Base-by-base conservation (phyloP, 2,329 filamentous ascomycete genomes). In the Ustulina deusta region DNA sequence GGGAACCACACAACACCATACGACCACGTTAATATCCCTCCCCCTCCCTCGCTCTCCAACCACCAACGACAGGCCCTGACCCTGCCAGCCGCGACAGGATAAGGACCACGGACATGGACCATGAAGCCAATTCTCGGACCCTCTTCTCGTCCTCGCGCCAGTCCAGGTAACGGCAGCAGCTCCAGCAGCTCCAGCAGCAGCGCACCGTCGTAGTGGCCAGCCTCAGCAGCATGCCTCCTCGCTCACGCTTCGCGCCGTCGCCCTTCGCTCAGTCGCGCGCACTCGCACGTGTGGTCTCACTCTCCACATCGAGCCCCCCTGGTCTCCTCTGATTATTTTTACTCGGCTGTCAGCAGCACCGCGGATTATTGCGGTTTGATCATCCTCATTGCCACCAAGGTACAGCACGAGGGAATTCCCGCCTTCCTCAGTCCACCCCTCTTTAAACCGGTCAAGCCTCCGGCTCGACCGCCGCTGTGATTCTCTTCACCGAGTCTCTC, bases 401-500 rank as follows among this genome's bases (percentile, higher is more conserved):
- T 69, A 69, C 73, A 74, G 46, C 64, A 40, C 55, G 68, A 66
- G 61, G 63, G 58, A 65, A 66, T 71, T 71, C 60, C 71, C 67
- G 65, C 69, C 71, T 72, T 68, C 44, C 49, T 68, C 52, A 62
- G 58, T 70, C 68, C 73, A 72, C 75, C 74, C 71, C 74, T 76
- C 74, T 77, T 76, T 76, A 75, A 77, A 77, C 74, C 75, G 75
- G 75, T 77, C 74, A 77, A 70, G 70, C 69, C 70, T 72, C 74
- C 73, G 72, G 73, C 67, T 77, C 72, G 72, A 74, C 74, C 71
- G 69, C 71, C 71, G 74, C 71, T 69, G 66, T 68, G 62, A 65
- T 74, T 65, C 72, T 77, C 73, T 70, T 77, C 75, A 77, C 75
- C 75, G 75, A 77, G 75, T 76, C 72, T 72, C 69, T 71, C 69